Evolutionary conservation across 805 yeast species (phyloP).

Genomic region (Kodamaea hsintzibuensis): DNA sequence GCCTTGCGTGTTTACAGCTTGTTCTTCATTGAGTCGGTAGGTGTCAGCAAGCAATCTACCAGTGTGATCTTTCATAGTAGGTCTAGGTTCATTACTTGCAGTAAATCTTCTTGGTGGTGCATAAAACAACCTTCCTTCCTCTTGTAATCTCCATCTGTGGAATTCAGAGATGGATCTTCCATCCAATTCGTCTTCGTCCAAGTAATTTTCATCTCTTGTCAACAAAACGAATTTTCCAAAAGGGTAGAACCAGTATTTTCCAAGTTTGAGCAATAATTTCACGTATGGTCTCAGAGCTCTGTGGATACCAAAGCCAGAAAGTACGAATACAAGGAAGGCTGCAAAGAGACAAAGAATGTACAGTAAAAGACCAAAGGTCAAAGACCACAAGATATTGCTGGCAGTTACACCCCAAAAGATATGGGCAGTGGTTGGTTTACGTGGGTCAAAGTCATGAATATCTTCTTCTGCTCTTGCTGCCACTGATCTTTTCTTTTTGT

Average conservation of each 20-base stretch:
- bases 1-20: neutral
- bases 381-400: slow-evolving; percentile 73
- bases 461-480: slow-evolving; percentile 90
- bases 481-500: slow-evolving; percentile 89
- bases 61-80: slow-evolving; percentile 42
- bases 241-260: slow-evolving; percentile 75
- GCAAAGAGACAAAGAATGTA: slow-evolving; percentile 53
- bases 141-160: slow-evolving; percentile 80
- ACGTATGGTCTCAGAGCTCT: slow-evolving; percentile 63
- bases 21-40: slow-evolving; percentile 29
- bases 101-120: slow-evolving; percentile 59
- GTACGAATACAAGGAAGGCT: slow-evolving; percentile 45
- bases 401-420: slow-evolving; percentile 63
- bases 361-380: slow-evolving; percentile 68
- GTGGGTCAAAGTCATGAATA: slow-evolving; percentile 70
- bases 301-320: slow-evolving; percentile 44
- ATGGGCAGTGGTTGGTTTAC: slow-evolving; percentile 33
- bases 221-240: slow-evolving; percentile 88
- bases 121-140: slow-evolving; percentile 77
- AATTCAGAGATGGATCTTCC: slow-evolving; percentile 86
- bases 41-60: slow-evolving; percentile 42
- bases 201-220: slow-evolving; percentile 73
- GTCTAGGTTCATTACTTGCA: slow-evolving; percentile 31
- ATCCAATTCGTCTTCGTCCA: slow-evolving; percentile 84
- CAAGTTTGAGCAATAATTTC: slow-evolving; percentile 57